phyloP scores from a whole-genome alignment of 805 yeast species.

The Kazachstania viticola region DNA sequence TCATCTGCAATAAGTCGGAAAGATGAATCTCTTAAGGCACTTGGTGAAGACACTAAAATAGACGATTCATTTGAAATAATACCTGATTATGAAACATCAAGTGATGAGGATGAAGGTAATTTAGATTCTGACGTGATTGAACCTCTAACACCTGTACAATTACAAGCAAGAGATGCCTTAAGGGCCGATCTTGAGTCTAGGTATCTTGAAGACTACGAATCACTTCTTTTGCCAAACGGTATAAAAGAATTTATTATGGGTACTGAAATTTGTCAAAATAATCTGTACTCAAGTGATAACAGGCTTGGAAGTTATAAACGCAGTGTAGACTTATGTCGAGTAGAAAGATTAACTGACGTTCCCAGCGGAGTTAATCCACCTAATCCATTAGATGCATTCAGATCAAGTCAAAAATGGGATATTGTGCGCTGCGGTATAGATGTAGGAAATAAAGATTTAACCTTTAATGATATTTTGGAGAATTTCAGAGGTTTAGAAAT shows the following conservation, averaged over 20 bases:
- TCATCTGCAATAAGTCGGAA: background rate
- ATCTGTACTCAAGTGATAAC: conserved; percentile 13
- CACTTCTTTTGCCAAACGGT: conserved; percentile 23
- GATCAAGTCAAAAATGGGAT: conserved; percentile 28
- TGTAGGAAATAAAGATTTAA: conserved; percentile 6
- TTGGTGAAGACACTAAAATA: background rate
- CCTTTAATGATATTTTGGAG: conserved; percentile 11
- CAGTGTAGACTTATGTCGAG: conserved; percentile 18
- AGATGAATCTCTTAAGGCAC: background rate
- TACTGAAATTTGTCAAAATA: conserved; percentile 14
- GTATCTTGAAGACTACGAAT: conserved; percentile 11
- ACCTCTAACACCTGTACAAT: conserved; percentile 10
- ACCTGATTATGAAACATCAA: background rate
- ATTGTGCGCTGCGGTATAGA: conserved; percentile 15
- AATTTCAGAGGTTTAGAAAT: conserved; percentile 22
- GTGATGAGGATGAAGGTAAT: conserved; percentile 10
- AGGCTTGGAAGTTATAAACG: conserved; percentile 22
- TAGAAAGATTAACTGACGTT: conserved; percentile 15
- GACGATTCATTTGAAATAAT: background rate
- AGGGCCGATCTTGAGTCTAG: conserved; percentile 7
- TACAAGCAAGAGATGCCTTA: conserved; percentile 3
- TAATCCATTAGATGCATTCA: conserved; percentile 26
- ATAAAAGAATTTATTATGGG: conserved; percentile 27
- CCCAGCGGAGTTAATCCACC: conserved; percentile 26
- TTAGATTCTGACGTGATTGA: background rate